Evolutionary conservation across 192 early-diverging fungal species (phyloP), one percentile per base, ranked within the genome.

Genomic region (Radiomyces spectabilis): DNA sequence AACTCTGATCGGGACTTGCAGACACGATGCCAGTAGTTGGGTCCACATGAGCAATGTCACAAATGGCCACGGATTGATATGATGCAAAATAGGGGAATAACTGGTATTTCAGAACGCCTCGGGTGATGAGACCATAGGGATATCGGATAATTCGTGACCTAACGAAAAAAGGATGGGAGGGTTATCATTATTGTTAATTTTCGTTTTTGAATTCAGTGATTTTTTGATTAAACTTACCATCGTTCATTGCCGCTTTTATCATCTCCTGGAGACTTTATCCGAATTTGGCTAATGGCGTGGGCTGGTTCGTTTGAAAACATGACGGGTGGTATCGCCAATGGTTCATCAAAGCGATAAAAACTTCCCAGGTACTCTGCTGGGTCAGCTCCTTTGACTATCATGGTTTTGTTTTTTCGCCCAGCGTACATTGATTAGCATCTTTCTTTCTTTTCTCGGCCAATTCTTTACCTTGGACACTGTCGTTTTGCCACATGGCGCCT

Each of bases 61-160:
- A 70, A 4, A 70, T 62, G 16, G 61, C 54, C n/a, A 70, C 61
- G 3, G 61, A 52, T 19, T 70, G 53, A 37, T 43, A 43, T 15
- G 55, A 18, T 21, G 33, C 45, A 3, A 40, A 24, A 25, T 58
- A 55, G 7, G 67, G 57, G 0, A 64, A 38, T 12, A 54, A 48
- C 32, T 38, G 57, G 45, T 70, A 70, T 27, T 48, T 48, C 13
- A 70, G 24, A 10, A 63, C 55, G 13, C 68, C 68, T 50, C 68
- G 37, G 5, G 57, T 53, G 1, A 63, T 51, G 7, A 70, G 27
- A 2, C 57, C 61, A 45, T 70, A 70, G 0, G 62, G 48, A 40
- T 70, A 60, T 30, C 68, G 35, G 37, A 70, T 63, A 24, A 70
- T 61, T 16, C 61, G 61, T 18, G 68, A 58, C 65, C 65, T 66